Evolutionary conservation across 2,329 filamentous ascomycete genomes (phyloP).

Genomic region (Exophiala mesophila): DNA sequence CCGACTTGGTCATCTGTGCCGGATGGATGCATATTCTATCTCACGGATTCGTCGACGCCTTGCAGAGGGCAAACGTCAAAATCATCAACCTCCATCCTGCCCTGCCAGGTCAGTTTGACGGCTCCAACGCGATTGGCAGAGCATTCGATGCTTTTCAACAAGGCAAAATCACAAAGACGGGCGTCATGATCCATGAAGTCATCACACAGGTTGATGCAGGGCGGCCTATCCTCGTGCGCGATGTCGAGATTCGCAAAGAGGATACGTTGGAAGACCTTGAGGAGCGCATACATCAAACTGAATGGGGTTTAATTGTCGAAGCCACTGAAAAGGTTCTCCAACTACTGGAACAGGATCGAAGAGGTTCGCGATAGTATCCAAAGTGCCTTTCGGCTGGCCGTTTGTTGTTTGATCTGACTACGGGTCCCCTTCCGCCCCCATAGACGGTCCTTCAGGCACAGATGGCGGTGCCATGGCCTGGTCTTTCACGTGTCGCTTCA

Average conservation of each 20-base stretch:
- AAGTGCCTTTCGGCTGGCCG: neutral
- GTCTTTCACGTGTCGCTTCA: no score
- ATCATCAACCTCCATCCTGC: conserved; percentile 83
- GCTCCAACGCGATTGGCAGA: conserved; percentile 69
- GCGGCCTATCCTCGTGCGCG: conserved; percentile 62
- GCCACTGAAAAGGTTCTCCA: conserved; percentile 56
- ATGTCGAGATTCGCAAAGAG: conserved; percentile 62
- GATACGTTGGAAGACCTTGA: conserved; percentile 64
- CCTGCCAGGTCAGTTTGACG: conserved; percentile 69
- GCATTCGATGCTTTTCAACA: conserved; percentile 69
- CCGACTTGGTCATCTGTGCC: conserved; percentile 72
- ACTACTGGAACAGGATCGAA: conserved; percentile 18
- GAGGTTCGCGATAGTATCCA: conserved; percentile 7
- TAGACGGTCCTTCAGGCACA: no score
- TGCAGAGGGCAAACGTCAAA: conserved; percentile 57
- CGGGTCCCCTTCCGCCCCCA: no score
- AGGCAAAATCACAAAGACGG: conserved; percentile 63
- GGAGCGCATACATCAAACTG: conserved; percentile 66
- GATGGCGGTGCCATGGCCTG: no score
- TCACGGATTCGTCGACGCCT: conserved; percentile 62
- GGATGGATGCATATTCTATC: conserved; percentile 86
- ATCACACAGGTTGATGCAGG: conserved; percentile 76
- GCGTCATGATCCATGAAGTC: conserved; percentile 87
- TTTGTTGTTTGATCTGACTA: no score
- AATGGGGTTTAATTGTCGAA: conserved; percentile 75